Evolutionary conservation across 192 early-diverging fungal genomes (phyloP), one percentile per base, ranked within the genome.

Genomic region (Coemansia sp.): DNA sequence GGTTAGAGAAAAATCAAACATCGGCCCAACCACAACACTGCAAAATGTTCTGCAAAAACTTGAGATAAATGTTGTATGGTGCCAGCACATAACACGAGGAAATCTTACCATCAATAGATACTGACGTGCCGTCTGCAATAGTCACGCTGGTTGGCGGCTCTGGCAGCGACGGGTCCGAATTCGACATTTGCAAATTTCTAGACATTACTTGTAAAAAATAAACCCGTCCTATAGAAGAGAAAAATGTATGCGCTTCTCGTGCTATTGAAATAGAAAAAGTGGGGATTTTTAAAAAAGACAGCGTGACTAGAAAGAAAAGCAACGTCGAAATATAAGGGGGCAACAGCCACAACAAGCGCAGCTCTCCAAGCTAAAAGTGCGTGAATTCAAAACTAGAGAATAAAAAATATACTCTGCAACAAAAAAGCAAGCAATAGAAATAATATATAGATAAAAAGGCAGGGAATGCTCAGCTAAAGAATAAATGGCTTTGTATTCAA

Each of bases 21-120:
- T n/a, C 42, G 22, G 25, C 15, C 53, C 7, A 55, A 55, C 12
- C 52, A 55, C 5, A 17, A 17, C 25, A 20, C 25, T 8, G 23
- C 23, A 26, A 31, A 55, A 55, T 55, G 19, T 36, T 31, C 57
- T 15, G 23, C 15, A 1, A 20, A 28, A 23, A 37, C 21, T 12
- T 20, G 40, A 38, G 2, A 37, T 62, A 66, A 56, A 66, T 59
- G 46, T n/a, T n/a, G n/a, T n/a, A n/a, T n/a, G n/a, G n/a, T n/a
- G n/a, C n/a, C n/a, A n/a, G n/a, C n/a, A n/a, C 23, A 44, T 12
- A 44, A 36, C 10, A 23, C 9, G 25, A 28, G 11, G 40, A 57
- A 59, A 26, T 42, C 77, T 74, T 74, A 80, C 77, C 77, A 64
- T 74, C 71, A 19, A 74, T 48, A 7, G 61, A 40, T 15, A 80